Conservation (phyloP, 73 alveolate species). For the Strombidium stylifer region DNA sequence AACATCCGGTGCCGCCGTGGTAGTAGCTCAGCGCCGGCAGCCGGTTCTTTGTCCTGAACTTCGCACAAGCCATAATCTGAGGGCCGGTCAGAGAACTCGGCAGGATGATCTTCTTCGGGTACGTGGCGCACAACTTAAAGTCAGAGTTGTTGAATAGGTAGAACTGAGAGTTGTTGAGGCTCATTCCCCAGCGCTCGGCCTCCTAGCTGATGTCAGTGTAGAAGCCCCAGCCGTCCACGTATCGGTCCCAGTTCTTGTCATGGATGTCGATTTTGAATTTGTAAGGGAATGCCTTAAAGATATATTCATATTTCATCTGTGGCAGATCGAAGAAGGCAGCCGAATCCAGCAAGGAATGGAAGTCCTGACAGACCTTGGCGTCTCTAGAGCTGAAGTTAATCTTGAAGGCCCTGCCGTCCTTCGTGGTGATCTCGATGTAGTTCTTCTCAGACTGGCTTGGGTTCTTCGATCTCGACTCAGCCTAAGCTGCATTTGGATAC, state of each 20-base stretch:
- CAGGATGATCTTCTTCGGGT: conserved; percentile 73
- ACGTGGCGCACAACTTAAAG: conserved; percentile 66
- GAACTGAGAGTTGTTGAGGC: conserved; percentile 41
- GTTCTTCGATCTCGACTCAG: no score
- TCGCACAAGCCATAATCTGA: conserved; percentile 58
- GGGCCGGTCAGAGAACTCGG: conserved; percentile 68
- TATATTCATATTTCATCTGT: neutral
- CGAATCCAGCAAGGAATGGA: neutral
- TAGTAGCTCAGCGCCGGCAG: conserved; percentile 82
- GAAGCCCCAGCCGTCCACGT: conserved; percentile 74
- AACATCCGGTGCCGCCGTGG: conserved; percentile 57
- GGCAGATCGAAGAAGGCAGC: conserved; percentile 6
- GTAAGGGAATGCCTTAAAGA: conserved; percentile 1
- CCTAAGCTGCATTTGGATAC: no score
- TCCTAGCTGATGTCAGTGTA: conserved; percentile 60
- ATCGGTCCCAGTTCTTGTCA: conserved; percentile 30
- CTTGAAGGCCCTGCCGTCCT: conserved; percentile 18
- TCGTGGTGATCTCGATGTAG: conserved; percentile 11
- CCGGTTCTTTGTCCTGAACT: conserved; percentile 77
- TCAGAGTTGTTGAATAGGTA: conserved; percentile 40
- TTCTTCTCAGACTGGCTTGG: neutral
- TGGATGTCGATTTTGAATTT: neutral
- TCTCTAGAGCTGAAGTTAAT: conserved; percentile 4
- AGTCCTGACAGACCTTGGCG: neutral
- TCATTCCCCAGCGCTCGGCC: conserved; percentile 60